These are phyloP conservation scores for Penicillium sp. DNA, from an alignment of 2,329 filamentous ascomycete genomes.

Conservation along the genomic window DNA sequence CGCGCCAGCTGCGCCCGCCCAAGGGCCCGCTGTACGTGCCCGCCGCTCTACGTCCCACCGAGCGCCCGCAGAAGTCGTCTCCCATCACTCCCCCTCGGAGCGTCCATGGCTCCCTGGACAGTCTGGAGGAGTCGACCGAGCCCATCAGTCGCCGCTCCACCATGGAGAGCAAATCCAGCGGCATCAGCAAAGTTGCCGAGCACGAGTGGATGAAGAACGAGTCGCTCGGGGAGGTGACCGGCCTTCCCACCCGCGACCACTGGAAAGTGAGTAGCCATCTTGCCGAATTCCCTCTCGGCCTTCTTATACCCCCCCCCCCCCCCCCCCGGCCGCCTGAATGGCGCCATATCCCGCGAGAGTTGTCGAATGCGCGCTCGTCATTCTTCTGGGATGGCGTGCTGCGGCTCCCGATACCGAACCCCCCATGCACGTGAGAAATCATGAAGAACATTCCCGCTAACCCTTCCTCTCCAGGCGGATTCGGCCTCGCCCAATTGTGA, in stretches of 20 bases:
- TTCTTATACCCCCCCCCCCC: no score
- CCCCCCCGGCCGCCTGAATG: constrained; percentile 10
- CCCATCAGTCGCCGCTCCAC: constrained; percentile 40
- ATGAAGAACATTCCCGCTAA: background rate
- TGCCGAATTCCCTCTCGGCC: background rate
- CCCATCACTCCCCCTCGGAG: constrained; percentile 53
- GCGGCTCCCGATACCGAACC: background rate
- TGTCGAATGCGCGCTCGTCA: constrained; percentile 25
- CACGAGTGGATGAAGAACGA: constrained; percentile 54
- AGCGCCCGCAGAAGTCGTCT: constrained; percentile 48
- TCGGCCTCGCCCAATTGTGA: constrained; percentile 57
- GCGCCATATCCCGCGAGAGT: constrained; percentile 18
- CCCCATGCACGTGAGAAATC: background rate
- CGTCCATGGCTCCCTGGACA: constrained; percentile 55
- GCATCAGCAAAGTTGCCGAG: constrained; percentile 49
- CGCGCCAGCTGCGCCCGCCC: constrained; percentile 58
- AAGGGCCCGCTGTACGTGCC: constrained; percentile 63
- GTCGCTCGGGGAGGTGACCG: constrained; percentile 56
- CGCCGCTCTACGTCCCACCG: constrained; percentile 60
- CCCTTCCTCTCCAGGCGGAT: constrained; percentile 51
- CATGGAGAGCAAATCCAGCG: constrained; percentile 41
- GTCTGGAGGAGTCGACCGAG: constrained; percentile 38
- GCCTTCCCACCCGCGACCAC: constrained; percentile 61
- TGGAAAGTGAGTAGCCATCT: constrained; percentile 58
- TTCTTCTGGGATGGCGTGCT: constrained; percentile 29